Base-by-base conservation (phyloP, 306 rosid genomes). In the Cicer arietinum region DNA sequence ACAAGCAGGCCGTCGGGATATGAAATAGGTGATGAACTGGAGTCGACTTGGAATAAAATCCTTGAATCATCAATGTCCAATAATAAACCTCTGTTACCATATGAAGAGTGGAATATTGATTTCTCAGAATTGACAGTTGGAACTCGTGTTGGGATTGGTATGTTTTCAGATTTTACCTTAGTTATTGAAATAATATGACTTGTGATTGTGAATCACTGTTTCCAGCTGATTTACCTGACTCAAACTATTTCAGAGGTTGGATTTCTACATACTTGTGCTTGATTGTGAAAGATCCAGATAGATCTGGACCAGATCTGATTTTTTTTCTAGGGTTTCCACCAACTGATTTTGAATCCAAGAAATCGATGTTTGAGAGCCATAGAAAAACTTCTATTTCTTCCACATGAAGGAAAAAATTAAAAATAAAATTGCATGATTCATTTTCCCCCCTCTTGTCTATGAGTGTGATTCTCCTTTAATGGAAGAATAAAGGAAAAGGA, bases 61-160 rank as follows among this genome's bases (percentile, higher is more conserved):
- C 97, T 94, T 59, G 89, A 89, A 82, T 89, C 92, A 5, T 76
- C 87, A 67, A 80, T 82, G 83, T 88, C 83, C 69, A 75, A 83
- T 58, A 84, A 90, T 83, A 85, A 83, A 73, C 87, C 95, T 73
- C 81, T 94, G 48, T 84, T 94, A 73, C 93, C 96, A 64, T 94
- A 86, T 84, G 87, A 87, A 69, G 97, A 86, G 71, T 94, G 99
- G 99, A 89, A 89, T 73, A 89, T 94, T 44, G 91, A 94, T 83
- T 94, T 81, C 89, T 78, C 92, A 8, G 99, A 94, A 84, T 83
- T 94, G 81, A 90, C 85, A 47, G 96, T 94, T 67, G 97, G 97
- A 86, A 94, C 92, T 59, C 99, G 99, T 61, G 92, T 94, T 72
- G 99, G 99, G 74, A 92, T 94, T 43, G 99, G 99, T 91, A 83